These are phyloP conservation scores for Candida quercuum DNA, from an alignment of 805 yeast species.

Conservation along the genomic window DNA sequence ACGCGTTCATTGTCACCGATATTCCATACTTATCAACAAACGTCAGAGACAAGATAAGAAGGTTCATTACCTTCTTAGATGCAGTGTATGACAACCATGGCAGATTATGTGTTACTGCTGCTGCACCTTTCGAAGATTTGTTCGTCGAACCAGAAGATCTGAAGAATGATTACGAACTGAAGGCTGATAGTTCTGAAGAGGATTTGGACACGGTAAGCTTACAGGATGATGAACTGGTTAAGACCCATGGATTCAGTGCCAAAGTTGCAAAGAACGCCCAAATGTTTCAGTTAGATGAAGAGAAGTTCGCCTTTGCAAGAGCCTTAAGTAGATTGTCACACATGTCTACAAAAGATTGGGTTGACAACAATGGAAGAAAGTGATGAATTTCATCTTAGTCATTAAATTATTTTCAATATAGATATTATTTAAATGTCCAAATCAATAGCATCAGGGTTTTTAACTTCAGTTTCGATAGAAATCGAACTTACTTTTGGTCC, in stretches of 20 bases:
- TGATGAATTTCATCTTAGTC: not conserved
- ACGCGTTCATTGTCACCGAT: constrained; percentile 83
- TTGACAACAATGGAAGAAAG: constrained; percentile 34
- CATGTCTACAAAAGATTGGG: constrained; percentile 94
- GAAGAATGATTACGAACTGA: constrained; percentile 29
- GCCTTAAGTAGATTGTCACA: constrained; percentile 88
- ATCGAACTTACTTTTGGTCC: constrained; percentile 30
- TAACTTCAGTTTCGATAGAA: constrained; percentile 11
- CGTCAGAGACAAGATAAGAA: constrained; percentile 76
- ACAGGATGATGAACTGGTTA: constrained; percentile 57
- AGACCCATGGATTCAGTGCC: constrained; percentile 72
- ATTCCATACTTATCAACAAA: constrained; percentile 79
- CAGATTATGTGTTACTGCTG: constrained; percentile 83
- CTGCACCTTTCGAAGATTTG: constrained; percentile 75
- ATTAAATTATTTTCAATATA: not conserved
- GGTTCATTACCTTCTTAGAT: constrained; percentile 92
- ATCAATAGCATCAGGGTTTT: constrained; percentile 59
- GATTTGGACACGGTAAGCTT: constrained; percentile 24
- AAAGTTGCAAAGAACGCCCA: constrained; percentile 64
- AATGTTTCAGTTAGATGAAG: constrained; percentile 89
- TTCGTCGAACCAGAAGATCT: constrained; percentile 77
- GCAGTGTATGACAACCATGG: constrained; percentile 93
- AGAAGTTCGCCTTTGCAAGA: constrained; percentile 93
- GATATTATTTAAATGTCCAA: constrained; percentile 34
- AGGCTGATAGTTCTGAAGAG: constrained; percentile 11